These are phyloP conservation scores for Venturia carpophila DNA, from an alignment of 2,329 filamentous ascomycete genomes.

Conservation along the genomic window DNA sequence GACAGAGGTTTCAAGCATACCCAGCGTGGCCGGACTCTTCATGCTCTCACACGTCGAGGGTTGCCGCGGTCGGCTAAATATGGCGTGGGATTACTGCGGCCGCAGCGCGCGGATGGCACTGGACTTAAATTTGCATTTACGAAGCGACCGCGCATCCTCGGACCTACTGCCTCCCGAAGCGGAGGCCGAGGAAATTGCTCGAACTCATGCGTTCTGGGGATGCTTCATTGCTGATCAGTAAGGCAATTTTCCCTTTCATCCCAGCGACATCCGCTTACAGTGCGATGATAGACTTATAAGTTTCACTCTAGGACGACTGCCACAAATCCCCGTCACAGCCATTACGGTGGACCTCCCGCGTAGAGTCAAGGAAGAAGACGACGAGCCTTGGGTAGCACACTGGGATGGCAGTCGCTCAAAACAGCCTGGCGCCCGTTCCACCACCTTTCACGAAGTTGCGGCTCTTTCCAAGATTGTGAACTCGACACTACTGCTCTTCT, in stretches of 20 bases:
- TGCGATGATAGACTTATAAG: conserved; percentile 20
- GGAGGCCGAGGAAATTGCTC: conserved; percentile 35
- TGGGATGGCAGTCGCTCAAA: conserved; percentile 23
- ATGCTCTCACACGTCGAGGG: conserved; percentile 70
- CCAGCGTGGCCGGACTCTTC: conserved; percentile 66
- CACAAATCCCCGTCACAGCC: conserved; percentile 41
- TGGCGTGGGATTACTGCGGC: conserved; percentile 65
- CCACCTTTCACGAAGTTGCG: conserved; percentile 41
- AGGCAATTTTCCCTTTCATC: neutral
- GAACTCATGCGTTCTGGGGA: conserved; percentile 47
- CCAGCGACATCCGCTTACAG: conserved; percentile 4
- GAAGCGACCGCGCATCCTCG: conserved; percentile 28
- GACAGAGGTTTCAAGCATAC: conserved; percentile 51
- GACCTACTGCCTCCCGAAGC: conserved; percentile 21
- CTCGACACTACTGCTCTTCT: conserved; percentile 62
- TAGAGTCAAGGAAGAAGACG: conserved; percentile 24
- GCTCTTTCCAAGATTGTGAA: conserved; percentile 66
- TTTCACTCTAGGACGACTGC: conserved; percentile 36
- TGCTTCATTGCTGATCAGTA: conserved; percentile 32
- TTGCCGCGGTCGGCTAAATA: conserved; percentile 63
- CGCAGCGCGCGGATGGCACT: conserved; percentile 65
- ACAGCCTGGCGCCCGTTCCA: conserved; percentile 49
- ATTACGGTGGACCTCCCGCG: conserved; percentile 42
- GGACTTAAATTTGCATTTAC: conserved; percentile 60
- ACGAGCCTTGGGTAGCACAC: conserved; percentile 30